These are phyloP conservation scores for Diaporthe longicolla DNA, from an alignment of 2,329 filamentous ascomycete species.

Conservation along the genomic window DNA sequence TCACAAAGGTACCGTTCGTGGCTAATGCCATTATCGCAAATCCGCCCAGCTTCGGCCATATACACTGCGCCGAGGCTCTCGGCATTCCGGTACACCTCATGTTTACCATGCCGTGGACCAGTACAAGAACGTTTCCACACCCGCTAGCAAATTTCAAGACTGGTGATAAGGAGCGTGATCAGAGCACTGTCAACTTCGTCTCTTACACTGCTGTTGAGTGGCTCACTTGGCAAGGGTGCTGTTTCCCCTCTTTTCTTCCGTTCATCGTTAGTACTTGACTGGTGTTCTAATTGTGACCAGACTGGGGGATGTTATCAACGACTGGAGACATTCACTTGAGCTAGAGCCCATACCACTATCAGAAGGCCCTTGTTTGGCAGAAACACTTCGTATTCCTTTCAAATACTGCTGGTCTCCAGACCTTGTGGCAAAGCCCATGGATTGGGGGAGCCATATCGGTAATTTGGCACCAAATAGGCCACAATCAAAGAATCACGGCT, in stretches of 20 bases:
- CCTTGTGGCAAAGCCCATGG: neutral
- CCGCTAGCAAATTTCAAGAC: constrained; percentile 16
- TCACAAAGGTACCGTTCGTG: constrained; percentile 58
- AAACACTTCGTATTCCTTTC: neutral
- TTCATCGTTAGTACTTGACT: neutral
- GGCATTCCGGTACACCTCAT: constrained; percentile 21
- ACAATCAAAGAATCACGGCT: neutral
- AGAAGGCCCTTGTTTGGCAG: neutral
- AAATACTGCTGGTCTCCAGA: constrained; percentile 20
- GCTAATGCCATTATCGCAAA: constrained; percentile 69
- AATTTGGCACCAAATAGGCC: too few relatives aligned
- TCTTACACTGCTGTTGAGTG: constrained; percentile 23
- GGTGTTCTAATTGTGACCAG: neutral
- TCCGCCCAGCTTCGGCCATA: constrained; percentile 25
- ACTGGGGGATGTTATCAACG: neutral
- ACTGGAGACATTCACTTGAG: constrained; percentile 6
- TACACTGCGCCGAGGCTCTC: constrained; percentile 29
- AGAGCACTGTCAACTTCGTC: constrained; percentile 5
- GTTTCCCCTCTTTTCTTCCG: too few relatives aligned
- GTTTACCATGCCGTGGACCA: constrained; percentile 31
- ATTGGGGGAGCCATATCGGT: neutral
- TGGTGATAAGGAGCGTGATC: too few relatives aligned
- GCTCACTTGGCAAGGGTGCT: constrained; percentile 32
- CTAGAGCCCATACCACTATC: neutral
- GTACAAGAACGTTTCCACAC: constrained; percentile 17